Percentiles rank a stretch among this genome's conserved stretches.
Conservation (phyloP, 768 basidiomycete species). For the Inosperma sp. region DNA sequence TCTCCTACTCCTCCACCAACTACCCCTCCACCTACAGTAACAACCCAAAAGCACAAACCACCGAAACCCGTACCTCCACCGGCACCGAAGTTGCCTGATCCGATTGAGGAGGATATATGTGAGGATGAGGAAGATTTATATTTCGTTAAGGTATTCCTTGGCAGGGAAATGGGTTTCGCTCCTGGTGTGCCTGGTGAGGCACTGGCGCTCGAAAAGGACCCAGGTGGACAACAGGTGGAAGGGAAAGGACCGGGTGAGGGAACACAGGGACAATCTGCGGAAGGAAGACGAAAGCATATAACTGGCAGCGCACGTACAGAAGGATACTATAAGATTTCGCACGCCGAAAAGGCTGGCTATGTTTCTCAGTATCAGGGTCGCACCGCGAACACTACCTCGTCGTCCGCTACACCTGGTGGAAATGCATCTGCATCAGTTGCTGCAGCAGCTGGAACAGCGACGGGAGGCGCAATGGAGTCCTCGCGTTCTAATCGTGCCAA, state of each 20-base stretch:
- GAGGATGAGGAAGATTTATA: slow-evolving; percentile 90
- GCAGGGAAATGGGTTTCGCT: neutral
- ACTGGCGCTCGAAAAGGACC: neutral
- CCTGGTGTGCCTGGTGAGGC: neutral
- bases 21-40: neutral
- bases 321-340: slow-evolving; percentile 93
- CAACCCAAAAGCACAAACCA: no score
- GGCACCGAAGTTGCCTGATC: slow-evolving; percentile 51
- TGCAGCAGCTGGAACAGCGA: slow-evolving; percentile 34
- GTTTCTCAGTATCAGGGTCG: slow-evolving; percentile 84
- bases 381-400: slow-evolving; percentile 36
- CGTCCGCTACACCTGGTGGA: slow-evolving; percentile 32
- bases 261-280: neutral
- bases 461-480: slow-evolving; percentile 58
- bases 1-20: neutral
- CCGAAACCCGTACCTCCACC: slow-evolving; percentile 36
- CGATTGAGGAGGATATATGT: slow-evolving; percentile 53
- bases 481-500: slow-evolving; percentile 90
- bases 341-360: slow-evolving; percentile 86
- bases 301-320: slow-evolving; percentile 90
- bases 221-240: slow-evolving; percentile 16
- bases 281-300: slow-evolving; percentile 55
- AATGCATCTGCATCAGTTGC: slow-evolving; percentile 12
- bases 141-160: slow-evolving; percentile 60
- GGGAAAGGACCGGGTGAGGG: slow-evolving; percentile 2